Percentiles rank a stretch among this genome's conserved stretches.
Evolutionary conservation across 192 early-diverging fungal genomes (phyloP).

Genomic region (Podochytrium sp.): DNA sequence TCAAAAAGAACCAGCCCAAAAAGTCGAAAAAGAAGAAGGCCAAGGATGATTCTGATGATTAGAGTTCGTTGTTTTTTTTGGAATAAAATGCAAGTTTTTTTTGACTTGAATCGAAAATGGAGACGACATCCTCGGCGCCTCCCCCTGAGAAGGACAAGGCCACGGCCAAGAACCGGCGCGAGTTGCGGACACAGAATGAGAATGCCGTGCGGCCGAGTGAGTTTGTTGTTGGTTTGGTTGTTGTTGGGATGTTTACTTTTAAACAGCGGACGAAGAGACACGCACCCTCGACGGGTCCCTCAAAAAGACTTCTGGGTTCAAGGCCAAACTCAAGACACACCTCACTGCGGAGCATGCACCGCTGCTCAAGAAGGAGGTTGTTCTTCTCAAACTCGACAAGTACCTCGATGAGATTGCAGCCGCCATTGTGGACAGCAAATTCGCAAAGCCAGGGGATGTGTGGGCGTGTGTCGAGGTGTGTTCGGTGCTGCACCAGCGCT

Average conservation of each 20-base stretch:
- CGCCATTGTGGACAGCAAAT: slow-evolving; percentile 74
- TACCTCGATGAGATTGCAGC: slow-evolving; percentile 92
- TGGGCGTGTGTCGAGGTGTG: slow-evolving; percentile 78
- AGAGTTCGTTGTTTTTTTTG: background rate
- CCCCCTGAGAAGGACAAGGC: background rate
- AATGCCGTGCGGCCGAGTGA: background rate
- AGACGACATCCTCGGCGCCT: too few species aligned
- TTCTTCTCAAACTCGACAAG: slow-evolving; percentile 90
- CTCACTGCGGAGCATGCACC: slow-evolving; percentile 67
- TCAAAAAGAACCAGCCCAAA: slow-evolving; percentile 61
- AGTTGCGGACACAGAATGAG: background rate
- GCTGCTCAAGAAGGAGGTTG: slow-evolving; percentile 65
- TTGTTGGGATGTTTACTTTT: background rate
- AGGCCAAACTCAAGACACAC: slow-evolving; percentile 83
- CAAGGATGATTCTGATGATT: slow-evolving; percentile 42
- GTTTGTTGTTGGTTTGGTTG: background rate
- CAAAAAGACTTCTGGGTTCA: slow-evolving; percentile 96
- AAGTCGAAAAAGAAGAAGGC: slow-evolving; percentile 67
- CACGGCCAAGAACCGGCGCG: background rate
- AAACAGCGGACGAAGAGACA: background rate
- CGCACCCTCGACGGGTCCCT: slow-evolving; percentile 88
- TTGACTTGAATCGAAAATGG: too few species aligned
- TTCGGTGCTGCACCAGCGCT: slow-evolving; percentile 87
- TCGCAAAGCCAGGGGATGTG: slow-evolving; percentile 75
- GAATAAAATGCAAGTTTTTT: background rate